Evolutionary conservation across 2,329 filamentous ascomycete species (phyloP), one percentile per base, ranked within the genome.

Genomic region (Trichoderma sp.): DNA sequence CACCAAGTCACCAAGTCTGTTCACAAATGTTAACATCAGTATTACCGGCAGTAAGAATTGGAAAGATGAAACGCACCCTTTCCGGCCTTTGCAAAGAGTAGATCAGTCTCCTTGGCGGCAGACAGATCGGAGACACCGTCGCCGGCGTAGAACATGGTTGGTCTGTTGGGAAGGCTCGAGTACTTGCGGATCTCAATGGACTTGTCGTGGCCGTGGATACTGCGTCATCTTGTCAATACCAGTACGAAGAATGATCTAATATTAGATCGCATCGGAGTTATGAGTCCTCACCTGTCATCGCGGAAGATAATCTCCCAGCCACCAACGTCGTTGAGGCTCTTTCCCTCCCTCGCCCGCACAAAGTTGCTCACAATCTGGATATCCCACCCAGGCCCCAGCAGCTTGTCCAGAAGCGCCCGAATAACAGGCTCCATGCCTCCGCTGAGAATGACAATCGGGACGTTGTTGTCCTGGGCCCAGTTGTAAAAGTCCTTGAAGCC

Each of bases 121-220:
- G 94, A 97, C 71, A 98, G 88, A 83, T 98, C 96, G 3, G 94
- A 97, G 5, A 98, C 95, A 66, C 96, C 96, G 80, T 98, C 96
- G 75, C 97, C 97, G 38, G 97, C 96, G 81, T 99, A 99, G 84
- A 98, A 95, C 86, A 98, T 91, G 53, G 91, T 92, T 2, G 97
- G 97, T 59, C 95, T 89, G 81, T 93, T 85, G 0, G 94, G 91
- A 60, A 97, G 88, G 31, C 91, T 88, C 3, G 93, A 92, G 85
- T 98, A 98, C 69, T 95, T 95, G 78, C 94, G 91, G 81, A 99
- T 95, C 83, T 97, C 94, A 72, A 96, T 88, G 31, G 93, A 95
- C 90, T 99, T 99, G 88, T 99, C 96, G 83, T 99, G 97, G n/a
- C 97, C 97, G 81, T 97, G 97, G 75, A 92, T 89, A 82, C 93